Evolutionary conservation across 208 protist genomes (phyloP).

Genomic region (Leishmania aethiopica): DNA sequence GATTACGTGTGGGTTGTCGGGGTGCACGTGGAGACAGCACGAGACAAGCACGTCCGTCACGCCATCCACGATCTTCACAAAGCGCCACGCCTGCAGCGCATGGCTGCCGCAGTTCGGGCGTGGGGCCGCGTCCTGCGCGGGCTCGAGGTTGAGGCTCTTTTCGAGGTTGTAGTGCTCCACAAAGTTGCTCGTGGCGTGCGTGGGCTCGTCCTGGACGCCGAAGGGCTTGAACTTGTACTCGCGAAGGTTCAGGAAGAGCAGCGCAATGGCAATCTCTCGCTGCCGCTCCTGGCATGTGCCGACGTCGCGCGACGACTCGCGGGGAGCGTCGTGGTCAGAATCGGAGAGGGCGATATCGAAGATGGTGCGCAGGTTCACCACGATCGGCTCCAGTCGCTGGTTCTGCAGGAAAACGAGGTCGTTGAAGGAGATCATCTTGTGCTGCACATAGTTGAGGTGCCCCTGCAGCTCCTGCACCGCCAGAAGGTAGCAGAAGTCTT

Average conservation of each 20-base stretch:
- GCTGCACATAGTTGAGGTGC: constrained; percentile 87
- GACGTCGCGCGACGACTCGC: background rate
- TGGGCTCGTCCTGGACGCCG: constrained; percentile 57
- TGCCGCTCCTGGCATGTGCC: constrained; percentile 12
- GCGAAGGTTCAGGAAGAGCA: constrained; percentile 74
- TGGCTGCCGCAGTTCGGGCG: background rate
- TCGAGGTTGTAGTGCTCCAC: constrained; percentile 85
- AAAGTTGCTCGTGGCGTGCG: constrained; percentile 74
- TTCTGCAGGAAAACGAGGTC: constrained; percentile 88
- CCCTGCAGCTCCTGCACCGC: constrained; percentile 88
- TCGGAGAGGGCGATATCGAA: background rate
- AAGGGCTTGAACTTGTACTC: constrained; percentile 90
- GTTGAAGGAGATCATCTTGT: constrained; percentile 82
- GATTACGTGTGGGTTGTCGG: constrained; percentile 30
- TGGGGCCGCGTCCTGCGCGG: constrained; percentile 6
- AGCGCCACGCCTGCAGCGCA: constrained; percentile 39
- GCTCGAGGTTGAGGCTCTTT: constrained; percentile 29
- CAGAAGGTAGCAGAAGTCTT: constrained; percentile 87
- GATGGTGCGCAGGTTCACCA: constrained; percentile 43
- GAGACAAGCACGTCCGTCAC: constrained; percentile 88
- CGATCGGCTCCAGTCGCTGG: constrained; percentile 53
- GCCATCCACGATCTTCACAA: constrained; percentile 84
- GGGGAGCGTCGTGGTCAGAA: background rate
- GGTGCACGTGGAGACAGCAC: constrained; percentile 54
- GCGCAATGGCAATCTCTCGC: constrained; percentile 49